Percentiles rank a stretch among this genome's conserved stretches.
Evolutionary conservation across 2,329 filamentous ascomycete genomes (phyloP).

Genomic region (Chaetomium strumarium): DNA sequence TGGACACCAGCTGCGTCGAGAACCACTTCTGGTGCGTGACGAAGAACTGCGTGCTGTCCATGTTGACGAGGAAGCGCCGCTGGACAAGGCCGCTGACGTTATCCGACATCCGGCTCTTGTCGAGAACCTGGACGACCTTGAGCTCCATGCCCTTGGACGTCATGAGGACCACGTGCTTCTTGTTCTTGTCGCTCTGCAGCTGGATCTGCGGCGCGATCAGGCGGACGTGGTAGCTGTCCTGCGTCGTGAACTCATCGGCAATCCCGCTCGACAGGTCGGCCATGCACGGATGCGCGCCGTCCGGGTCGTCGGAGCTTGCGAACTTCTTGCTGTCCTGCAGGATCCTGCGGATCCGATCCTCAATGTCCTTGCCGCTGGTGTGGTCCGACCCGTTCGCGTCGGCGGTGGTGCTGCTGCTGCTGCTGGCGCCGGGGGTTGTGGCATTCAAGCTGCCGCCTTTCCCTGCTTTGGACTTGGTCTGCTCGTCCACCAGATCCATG

Average conservation of each 20-base stretch:
- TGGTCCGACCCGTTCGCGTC: conserved; percentile 44
- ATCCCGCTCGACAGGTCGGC: conserved; percentile 69
- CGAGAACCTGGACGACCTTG: conserved; percentile 96
- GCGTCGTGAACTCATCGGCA: conserved; percentile 77
- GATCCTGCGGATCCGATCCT: conserved; percentile 81
- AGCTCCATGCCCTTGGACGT: conserved; percentile 97
- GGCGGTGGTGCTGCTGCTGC: conserved; percentile 28
- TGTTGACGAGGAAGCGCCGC: conserved; percentile 84
- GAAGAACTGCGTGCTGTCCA: conserved; percentile 98
- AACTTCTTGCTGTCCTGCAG: conserved; percentile 79
- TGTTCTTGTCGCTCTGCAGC: conserved; percentile 96
- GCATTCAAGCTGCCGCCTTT: conserved; percentile 26
- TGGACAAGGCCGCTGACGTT: conserved; percentile 93
- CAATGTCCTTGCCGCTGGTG: conserved; percentile 59
- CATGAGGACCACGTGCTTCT: conserved; percentile 91
- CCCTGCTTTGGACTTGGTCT: conserved; percentile 61
- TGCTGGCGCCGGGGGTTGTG: conserved; percentile 21
- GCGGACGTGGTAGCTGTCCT: conserved; percentile 90
- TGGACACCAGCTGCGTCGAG: conserved; percentile 72
- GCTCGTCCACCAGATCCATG: conserved; percentile 92
- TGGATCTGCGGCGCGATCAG: conserved; percentile 97
- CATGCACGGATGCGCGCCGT: conserved; percentile 36
- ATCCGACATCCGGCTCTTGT: conserved; percentile 87
- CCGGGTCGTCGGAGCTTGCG: conserved; percentile 63
- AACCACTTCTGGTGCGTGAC: conserved; percentile 93